Conservation (phyloP, 257 asterid species). For the Jacaranda mimosifolia region DNA sequence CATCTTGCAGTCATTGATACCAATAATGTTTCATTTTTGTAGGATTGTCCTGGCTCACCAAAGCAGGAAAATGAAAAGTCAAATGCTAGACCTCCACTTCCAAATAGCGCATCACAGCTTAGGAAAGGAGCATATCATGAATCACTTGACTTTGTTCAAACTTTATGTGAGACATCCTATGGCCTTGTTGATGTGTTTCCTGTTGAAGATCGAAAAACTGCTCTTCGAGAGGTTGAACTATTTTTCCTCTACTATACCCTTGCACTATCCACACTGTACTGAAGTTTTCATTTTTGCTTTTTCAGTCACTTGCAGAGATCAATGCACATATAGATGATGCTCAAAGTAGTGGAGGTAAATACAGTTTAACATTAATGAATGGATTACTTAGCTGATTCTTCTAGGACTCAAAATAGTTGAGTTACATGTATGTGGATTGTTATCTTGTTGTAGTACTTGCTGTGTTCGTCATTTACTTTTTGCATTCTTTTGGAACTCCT, state of each 20-base stretch:
- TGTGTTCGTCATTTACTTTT: neutral
- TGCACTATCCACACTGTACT: constrained; percentile 39
- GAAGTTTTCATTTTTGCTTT: constrained; percentile 39
- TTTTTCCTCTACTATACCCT: constrained; percentile 25
- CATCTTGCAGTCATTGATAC: constrained; percentile 30
- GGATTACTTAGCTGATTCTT: constrained; percentile 27
- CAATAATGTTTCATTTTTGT: constrained; percentile 48
- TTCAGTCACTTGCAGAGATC: constrained; percentile 89
- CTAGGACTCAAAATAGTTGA: constrained; percentile 21
- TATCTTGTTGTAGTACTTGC: neutral
- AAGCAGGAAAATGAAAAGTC: constrained; percentile 67
- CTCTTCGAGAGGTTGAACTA: constrained; percentile 83
- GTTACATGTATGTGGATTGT: constrained; percentile 9
- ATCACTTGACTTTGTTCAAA: constrained; percentile 94
- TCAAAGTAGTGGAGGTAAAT: constrained; percentile 87
- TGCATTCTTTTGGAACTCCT: constrained; percentile 7
- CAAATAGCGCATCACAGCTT: constrained; percentile 78
- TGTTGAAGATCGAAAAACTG: constrained; percentile 88
- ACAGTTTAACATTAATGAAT: constrained; percentile 28
- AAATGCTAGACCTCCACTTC: constrained; percentile 92
- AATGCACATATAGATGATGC: constrained; percentile 74
- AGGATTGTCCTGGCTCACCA: constrained; percentile 86
- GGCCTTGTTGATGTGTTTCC: constrained; percentile 98
- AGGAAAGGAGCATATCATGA: constrained; percentile 95
- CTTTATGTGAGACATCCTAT: constrained; percentile 91